These are phyloP conservation scores for Pleomassaria siparia DNA, from an alignment of 2,329 filamentous ascomycete genomes.

Conservation along the genomic window DNA sequence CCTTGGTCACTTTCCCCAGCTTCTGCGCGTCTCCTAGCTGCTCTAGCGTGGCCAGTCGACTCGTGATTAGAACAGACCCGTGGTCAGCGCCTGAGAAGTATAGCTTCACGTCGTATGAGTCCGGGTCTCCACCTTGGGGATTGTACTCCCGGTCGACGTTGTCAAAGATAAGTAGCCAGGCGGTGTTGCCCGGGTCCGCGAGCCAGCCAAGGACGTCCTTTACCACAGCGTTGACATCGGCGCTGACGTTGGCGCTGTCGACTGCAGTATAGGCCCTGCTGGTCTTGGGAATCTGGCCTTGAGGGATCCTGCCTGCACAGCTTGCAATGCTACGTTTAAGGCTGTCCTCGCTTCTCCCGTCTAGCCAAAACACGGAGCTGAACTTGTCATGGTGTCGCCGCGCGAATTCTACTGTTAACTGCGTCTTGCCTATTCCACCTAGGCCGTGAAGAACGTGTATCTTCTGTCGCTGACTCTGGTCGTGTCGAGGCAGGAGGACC, in stretches of 20 bases:
- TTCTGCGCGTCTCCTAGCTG: slow-evolving; percentile 13
- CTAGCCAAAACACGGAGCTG: slow-evolving; percentile 25
- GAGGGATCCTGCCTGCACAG: slow-evolving; percentile 18
- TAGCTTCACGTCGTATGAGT: slow-evolving; percentile 13
- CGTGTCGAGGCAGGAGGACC: slow-evolving; percentile 11
- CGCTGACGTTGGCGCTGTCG: slow-evolving; percentile 8
- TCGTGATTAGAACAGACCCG: slow-evolving; percentile 22
- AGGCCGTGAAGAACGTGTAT: slow-evolving; percentile 20
- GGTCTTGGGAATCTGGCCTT: slow-evolving; percentile 15
- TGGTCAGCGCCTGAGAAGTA: slow-evolving; percentile 14
- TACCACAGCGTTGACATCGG: slow-evolving; percentile 14
- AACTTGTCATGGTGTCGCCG: slow-evolving; percentile 18
- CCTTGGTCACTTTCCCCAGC: slow-evolving; percentile 13
- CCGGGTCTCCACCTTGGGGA: slow-evolving; percentile 4
- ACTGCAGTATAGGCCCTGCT: slow-evolving; percentile 15
- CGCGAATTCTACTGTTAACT: slow-evolving; percentile 26
- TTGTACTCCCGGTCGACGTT: slow-evolving; percentile 16
- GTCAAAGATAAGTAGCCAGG: slow-evolving; percentile 21
- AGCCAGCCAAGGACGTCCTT: slow-evolving; percentile 21
- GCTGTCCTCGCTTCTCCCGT: slow-evolving; percentile 18
- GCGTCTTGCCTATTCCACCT: slow-evolving; percentile 30
- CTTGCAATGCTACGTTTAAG: slow-evolving; percentile 22
- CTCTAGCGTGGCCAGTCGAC: slow-evolving; percentile 12
- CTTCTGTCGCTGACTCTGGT: slow-evolving; percentile 13
- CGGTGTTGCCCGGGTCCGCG: slow-evolving; percentile 12